Conservation (phyloP, 2,329 filamentous ascomycete genomes). For the Zasmidium angulare region DNA sequence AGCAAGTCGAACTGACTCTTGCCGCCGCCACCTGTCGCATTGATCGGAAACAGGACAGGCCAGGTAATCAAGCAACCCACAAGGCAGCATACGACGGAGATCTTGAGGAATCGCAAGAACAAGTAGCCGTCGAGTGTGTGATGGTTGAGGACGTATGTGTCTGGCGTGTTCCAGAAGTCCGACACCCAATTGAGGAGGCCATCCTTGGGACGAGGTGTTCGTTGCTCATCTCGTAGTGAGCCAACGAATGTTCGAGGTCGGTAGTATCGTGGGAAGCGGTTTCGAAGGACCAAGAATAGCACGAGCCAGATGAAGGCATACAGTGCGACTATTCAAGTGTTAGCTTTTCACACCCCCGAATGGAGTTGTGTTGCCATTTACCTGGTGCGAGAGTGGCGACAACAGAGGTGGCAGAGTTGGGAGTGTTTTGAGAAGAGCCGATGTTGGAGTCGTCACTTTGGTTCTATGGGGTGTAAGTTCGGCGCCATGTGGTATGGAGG, state of each 20-base stretch:
- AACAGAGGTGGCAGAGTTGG: constrained; percentile 34
- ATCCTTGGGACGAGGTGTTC: constrained; percentile 39
- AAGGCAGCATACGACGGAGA: constrained; percentile 74
- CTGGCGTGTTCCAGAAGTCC: constrained; percentile 57
- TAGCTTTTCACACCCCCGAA: no score
- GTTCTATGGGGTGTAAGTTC: background rate
- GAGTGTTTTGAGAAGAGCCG: constrained; percentile 22
- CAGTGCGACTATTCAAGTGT: background rate
- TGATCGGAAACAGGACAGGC: constrained; percentile 86
- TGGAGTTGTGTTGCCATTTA: no score
- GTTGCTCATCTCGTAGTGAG: constrained; percentile 42
- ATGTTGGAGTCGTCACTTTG: constrained; percentile 27
- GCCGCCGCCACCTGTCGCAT: constrained; percentile 73
- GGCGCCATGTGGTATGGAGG: background rate
- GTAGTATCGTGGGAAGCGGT: constrained; percentile 46
- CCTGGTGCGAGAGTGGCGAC: constrained; percentile 35
- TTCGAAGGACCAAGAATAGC: constrained; percentile 44
- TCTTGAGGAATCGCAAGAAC: constrained; percentile 83
- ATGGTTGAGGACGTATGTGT: constrained; percentile 82
- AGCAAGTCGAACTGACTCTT: constrained; percentile 71
- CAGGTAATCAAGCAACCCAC: constrained; percentile 82
- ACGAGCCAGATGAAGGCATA: constrained; percentile 29
- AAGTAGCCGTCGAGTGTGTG: constrained; percentile 91
- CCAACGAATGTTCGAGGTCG: constrained; percentile 46
- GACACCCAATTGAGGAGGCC: constrained; percentile 43